A percentile compares a stretch with the other conserved stretches of the same genome.
phyloP scores from a whole-genome alignment of 768 basidiomycete genomes.

The Russula sp. region DNA sequence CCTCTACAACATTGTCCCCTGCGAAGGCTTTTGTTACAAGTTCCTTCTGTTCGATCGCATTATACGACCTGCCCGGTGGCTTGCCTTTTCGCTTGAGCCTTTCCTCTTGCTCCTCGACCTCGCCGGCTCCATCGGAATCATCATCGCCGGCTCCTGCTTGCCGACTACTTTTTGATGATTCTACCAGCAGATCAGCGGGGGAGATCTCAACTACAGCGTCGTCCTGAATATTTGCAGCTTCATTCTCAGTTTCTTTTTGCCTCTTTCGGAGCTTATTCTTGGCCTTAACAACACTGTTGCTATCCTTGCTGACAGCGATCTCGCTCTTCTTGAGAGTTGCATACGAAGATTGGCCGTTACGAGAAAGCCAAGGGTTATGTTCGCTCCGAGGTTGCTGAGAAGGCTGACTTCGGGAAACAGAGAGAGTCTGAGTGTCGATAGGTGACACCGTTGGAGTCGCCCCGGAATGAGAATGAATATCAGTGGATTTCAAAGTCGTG shows the following conservation, averaged over 20 bases:
- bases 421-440: constrained; percentile 18
- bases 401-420: constrained; percentile 26
- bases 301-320: constrained; percentile 62
- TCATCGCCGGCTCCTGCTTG: constrained; percentile 26
- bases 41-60: constrained; percentile 85
- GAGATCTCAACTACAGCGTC: constrained; percentile 81
- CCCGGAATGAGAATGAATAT: constrained; percentile 40
- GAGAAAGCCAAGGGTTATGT: constrained; percentile 79
- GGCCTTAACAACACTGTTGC: constrained; percentile 54
- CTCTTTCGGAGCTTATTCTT: constrained; percentile 71
- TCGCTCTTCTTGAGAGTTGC: constrained; percentile 67
- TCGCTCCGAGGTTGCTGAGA: constrained; percentile 19
- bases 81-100: constrained; percentile 41
- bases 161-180: constrained; percentile 14
- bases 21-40: constrained; percentile 94
- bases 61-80: constrained; percentile 33
- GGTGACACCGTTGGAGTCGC: constrained; percentile 14
- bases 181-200: constrained; percentile 42
- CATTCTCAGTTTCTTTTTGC: constrained; percentile 48
- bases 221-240: constrained; percentile 53
- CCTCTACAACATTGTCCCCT: constrained; percentile 92
- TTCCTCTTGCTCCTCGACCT: constrained; percentile 65
- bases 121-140: constrained; percentile 55
- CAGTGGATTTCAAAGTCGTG: constrained; percentile 56
- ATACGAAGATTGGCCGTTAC: constrained; percentile 27